A percentile compares a stretch with the other conserved stretches of the same genome.
phyloP scores from a whole-genome alignment of 2,329 filamentous ascomycete genomes.

The Biscogniauxia marginata region DNA sequence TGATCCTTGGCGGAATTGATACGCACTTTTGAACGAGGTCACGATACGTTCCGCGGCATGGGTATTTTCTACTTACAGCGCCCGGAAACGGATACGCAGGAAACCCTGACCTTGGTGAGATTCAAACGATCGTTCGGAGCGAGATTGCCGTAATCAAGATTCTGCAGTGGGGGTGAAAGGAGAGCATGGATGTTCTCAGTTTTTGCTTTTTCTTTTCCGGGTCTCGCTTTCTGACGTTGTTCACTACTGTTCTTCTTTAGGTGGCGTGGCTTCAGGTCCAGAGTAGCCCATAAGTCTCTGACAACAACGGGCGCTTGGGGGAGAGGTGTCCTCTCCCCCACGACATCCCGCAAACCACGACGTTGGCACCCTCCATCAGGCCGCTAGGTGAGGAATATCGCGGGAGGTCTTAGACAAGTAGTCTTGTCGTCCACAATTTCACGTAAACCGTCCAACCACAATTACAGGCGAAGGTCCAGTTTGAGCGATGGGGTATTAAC shows the following conservation, averaged over 20 bases:
- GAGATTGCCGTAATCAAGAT: background rate
- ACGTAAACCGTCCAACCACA: conserved; percentile 1
- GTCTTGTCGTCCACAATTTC: background rate
- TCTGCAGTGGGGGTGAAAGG: background rate
- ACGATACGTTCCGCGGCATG: no score
- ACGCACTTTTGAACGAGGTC: no score
- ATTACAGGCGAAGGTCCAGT: background rate
- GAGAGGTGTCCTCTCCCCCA: background rate
- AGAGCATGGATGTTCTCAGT: background rate
- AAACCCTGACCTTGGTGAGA: background rate
- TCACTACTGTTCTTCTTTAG: background rate
- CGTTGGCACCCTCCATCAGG: background rate
- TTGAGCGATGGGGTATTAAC: background rate
- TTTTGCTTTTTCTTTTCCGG: background rate
- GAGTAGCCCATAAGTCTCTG: background rate
- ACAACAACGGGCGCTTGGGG: background rate
- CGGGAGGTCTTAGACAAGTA: background rate
- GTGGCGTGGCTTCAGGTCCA: background rate
- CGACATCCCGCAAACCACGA: background rate
- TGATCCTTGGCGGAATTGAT: no score
- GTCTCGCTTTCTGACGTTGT: background rate
- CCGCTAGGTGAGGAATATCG: background rate
- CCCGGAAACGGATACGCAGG: no score
- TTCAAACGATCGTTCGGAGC: background rate
- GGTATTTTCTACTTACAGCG: no score